Conservation (phyloP, 768 basidiomycete genomes). For the Calocera cornea region DNA sequence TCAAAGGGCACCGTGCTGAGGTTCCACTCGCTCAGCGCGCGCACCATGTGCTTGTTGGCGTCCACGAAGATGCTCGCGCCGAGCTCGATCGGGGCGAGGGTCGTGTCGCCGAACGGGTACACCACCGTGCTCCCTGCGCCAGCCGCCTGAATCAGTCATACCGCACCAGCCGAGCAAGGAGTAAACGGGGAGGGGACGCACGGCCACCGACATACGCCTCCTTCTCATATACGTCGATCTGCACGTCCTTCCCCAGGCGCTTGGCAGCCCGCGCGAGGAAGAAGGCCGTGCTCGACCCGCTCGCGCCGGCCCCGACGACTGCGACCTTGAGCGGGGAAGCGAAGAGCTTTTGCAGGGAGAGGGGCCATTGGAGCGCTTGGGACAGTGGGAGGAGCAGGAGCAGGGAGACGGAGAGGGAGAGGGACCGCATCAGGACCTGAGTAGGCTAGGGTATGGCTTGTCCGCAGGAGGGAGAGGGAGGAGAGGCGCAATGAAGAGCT, state of each 20-base stretch:
- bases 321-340: slow-evolving; percentile 39
- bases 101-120: slow-evolving; percentile 50
- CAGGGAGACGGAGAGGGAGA: not conserved
- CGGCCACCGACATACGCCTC: slow-evolving; percentile 68
- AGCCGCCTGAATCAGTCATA: not conserved
- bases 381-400: not conserved
- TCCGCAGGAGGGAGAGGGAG: too few relatives aligned
- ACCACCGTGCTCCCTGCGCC: slow-evolving; percentile 60
- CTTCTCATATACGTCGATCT: slow-evolving; percentile 76
- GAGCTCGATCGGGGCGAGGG: slow-evolving; percentile 55
- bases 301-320: slow-evolving; percentile 83
- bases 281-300: slow-evolving; percentile 53
- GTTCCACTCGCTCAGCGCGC: slow-evolving; percentile 71
- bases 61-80: slow-evolving; percentile 79
- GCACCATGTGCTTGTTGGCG: slow-evolving; percentile 51
- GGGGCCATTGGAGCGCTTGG: not conserved
- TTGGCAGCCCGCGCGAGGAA: slow-evolving; percentile 56
- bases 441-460: too few relatives aligned
- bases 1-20: slow-evolving; percentile 40
- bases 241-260: slow-evolving; percentile 46
- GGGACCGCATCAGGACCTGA: too few relatives aligned
- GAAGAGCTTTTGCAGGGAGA: not conserved
- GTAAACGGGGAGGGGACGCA: slow-evolving; percentile 33
- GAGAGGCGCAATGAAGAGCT: too few relatives aligned
- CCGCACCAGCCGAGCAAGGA: slow-evolving; percentile 3